Base-by-base conservation (phyloP, 805 yeast genomes). In the Candida verbasci region DNA sequence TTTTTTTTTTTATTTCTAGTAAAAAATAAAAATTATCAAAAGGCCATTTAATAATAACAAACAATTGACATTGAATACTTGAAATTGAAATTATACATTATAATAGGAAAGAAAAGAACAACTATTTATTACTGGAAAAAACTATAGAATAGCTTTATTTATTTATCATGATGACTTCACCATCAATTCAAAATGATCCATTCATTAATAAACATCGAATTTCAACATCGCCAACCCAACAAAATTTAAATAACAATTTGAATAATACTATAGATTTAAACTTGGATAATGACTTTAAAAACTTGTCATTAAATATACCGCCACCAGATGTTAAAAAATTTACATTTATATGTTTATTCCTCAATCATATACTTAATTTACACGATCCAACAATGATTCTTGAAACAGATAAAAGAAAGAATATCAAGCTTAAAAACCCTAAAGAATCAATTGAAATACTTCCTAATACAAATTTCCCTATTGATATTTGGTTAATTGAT, bases 401-500 rank as follows among this genome's bases (percentile, higher is more conserved):
- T 6, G 29, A 32, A 24, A 31, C 25, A 14, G 40, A 32, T 22
- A 31, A 30, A 9, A n/a, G n/a, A n/a, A 9, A 30, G n/a, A 16
- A 31, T 11, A 6, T 15, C 7, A 10, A 17, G 6, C 11, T 23
- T 9, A 22, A 26, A 3, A 17, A 21, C 4, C n/a, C 3, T 16
- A 3, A 14, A 31, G 11, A 21, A 11, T 6, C 22, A 6, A 24
- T 42, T 11, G 69, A 63, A 30, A 45, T 63, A 12, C 39, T 66
- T 24, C 64, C 66, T 17, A 58, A 53, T 25, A 47, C 66, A 2
- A 44, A 48, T 2, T 47, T 66, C 9, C 71, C 72, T 4, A 38
- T 38, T 16, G 70, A 66, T 41, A 40, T 63, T 16, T 67, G 72
- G 72, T 45, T 59, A 21, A 42, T 46, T 22, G 58, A 57, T 15